Base-by-base conservation (phyloP, 2,329 filamentous ascomycete species). In the Fusarium udum region DNA sequence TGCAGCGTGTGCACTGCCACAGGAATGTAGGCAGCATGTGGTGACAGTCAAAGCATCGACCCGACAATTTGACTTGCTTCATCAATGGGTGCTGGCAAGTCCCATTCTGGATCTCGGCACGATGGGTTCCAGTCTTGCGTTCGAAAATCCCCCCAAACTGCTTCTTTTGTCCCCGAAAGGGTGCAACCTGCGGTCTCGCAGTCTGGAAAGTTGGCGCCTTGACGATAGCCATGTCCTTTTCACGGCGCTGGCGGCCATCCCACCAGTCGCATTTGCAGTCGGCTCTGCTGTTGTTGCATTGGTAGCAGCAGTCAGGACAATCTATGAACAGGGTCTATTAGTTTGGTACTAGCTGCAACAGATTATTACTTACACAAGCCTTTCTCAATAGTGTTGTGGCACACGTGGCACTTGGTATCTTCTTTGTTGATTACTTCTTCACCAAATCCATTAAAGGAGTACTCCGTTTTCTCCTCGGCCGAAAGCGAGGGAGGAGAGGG, bases 261-360 rank as follows among this genome's bases (percentile, higher is more conserved):
- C 60, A 70, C 66, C 60, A 65, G 3, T 40, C 4, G 10, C 67
- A 70, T 6, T 16, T n/a, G n/a, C 67, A 70, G 10, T 14, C 22
- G 1, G 4, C 7, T 15, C 60, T 61, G 22, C 22, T 65, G 22
- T 36, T 24, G 8, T 49, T 45, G 12, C 67, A 70, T 9, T n/a
- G 48, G 6, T 70, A 53, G 20, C 67, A 70, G 16, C 66, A 70
- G 4, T 66, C 40, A 24, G 67, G 66, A 14, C 67, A 70, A 20
- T 45, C 67, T 70, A 10, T 12, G 11, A 14, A 31, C 7, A 24
- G 4, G 2, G 11, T 26, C 20, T 24, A 28, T 69, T 16, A 58
- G 52, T 22, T 14, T 22, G 3, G 4, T 37, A 13, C 13, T 6
- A 4, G 20, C 10, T 43, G 2, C 20, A 13, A 7, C 5, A 13